Evolutionary conservation across 805 yeast genomes (phyloP).

Genomic region (Hanseniaspora lachancei): DNA sequence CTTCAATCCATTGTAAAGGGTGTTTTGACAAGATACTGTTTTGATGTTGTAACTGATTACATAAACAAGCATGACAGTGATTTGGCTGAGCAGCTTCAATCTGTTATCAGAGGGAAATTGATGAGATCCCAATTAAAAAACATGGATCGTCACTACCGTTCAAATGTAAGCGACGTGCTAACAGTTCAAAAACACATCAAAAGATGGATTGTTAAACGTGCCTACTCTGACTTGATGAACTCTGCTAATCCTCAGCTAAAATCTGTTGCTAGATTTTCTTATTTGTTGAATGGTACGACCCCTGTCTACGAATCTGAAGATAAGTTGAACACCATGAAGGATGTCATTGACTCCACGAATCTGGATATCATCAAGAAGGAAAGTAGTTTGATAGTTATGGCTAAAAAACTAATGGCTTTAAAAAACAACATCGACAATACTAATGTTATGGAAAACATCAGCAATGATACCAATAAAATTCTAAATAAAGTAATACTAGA

Average conservation of each 20-base stretch:
- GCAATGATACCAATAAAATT: slow-evolving; percentile 11
- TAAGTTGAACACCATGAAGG: slow-evolving; percentile 51
- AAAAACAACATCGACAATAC: slow-evolving; percentile 51
- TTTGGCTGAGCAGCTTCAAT: slow-evolving; percentile 36
- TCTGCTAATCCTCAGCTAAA: slow-evolving; percentile 65
- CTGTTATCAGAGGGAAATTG: slow-evolving; percentile 37
- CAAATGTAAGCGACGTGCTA: slow-evolving; percentile 46
- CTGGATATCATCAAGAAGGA: slow-evolving; percentile 59
- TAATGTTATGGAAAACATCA: neutral
- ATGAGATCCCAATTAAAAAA: slow-evolving; percentile 30
- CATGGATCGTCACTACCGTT: slow-evolving; percentile 36
- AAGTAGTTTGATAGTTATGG: slow-evolving; percentile 58
- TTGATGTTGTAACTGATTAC: slow-evolving; percentile 43
- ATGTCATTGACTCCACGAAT: slow-evolving; percentile 57
- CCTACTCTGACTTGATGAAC: slow-evolving; percentile 58
- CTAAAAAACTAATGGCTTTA: slow-evolving; percentile 62
- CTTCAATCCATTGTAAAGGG: slow-evolving; percentile 56
- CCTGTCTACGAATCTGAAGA: slow-evolving; percentile 65
- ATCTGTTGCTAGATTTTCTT: slow-evolving; percentile 64
- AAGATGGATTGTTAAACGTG: slow-evolving; percentile 51
- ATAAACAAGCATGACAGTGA: slow-evolving; percentile 30
- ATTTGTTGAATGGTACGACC: slow-evolving; percentile 58
- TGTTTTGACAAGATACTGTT: slow-evolving; percentile 42
- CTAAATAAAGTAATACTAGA: slow-evolving; percentile 12
- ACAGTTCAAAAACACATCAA: slow-evolving; percentile 64